A percentile compares a stretch with the other conserved stretches of the same genome.
These are phyloP conservation scores for Acacia pycnantha DNA, from an alignment of 331 rosid species.

Conservation along the genomic window DNA sequence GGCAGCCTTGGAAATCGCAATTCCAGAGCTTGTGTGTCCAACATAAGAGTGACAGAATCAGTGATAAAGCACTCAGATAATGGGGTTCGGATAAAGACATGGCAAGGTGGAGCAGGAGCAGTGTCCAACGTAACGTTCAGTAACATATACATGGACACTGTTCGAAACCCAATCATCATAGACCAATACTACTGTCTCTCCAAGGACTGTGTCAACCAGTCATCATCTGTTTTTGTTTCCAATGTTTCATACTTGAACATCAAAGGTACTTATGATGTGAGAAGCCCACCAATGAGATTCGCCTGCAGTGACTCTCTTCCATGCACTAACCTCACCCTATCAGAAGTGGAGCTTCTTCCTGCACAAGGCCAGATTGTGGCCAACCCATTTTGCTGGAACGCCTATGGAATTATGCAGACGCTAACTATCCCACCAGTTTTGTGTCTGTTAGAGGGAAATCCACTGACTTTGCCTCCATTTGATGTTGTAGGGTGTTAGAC, in stretches of 20 bases:
- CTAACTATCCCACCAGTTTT: slow-evolving; percentile 36
- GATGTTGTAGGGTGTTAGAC: slow-evolving; percentile 14
- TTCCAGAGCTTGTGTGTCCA: slow-evolving; percentile 58
- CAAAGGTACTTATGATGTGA: slow-evolving; percentile 47
- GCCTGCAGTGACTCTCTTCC: slow-evolving; percentile 60
- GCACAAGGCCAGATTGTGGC: slow-evolving; percentile 14
- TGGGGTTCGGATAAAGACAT: slow-evolving; percentile 68
- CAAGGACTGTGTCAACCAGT: slow-evolving; percentile 46
- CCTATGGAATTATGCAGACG: slow-evolving; percentile 46
- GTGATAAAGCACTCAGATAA: slow-evolving; percentile 53
- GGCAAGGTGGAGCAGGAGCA: slow-evolving; percentile 68
- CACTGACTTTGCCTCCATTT: slow-evolving; percentile 11
- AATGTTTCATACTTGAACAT: slow-evolving; percentile 40
- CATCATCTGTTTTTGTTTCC: slow-evolving; percentile 45
- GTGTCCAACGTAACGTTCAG: slow-evolving; percentile 48
- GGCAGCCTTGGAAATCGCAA: slow-evolving; percentile 58
- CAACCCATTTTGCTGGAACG: slow-evolving; percentile 57
- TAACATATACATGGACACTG: slow-evolving; percentile 50
- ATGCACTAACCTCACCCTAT: slow-evolving; percentile 51
- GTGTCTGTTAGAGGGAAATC: slow-evolving; percentile 45
- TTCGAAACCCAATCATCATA: slow-evolving; percentile 51
- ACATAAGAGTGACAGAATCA: slow-evolving; percentile 50
- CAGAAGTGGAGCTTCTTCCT: slow-evolving; percentile 45
- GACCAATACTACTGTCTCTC: slow-evolving; percentile 52
- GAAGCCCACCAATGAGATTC: slow-evolving; percentile 48